A percentile compares a stretch with the other conserved stretches of the same genome.
These are phyloP conservation scores for Geranomyces variabilis DNA, from an alignment of 192 early-diverging fungal species.

Conservation along the genomic window DNA sequence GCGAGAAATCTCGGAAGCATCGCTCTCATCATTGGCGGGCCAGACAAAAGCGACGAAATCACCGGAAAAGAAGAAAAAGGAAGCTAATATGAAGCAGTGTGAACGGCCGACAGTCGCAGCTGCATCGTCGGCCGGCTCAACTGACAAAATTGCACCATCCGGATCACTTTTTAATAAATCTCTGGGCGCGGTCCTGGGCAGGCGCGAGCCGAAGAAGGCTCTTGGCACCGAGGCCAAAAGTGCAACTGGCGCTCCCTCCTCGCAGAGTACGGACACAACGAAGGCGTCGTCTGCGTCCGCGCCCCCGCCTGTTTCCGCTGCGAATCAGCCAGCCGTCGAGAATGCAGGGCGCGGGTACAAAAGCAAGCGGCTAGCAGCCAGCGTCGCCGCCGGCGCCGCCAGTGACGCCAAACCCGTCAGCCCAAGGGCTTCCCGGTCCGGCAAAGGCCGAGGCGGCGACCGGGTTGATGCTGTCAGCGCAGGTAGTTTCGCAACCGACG, in stretches of 20 bases:
- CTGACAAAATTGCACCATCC: constrained; percentile 16
- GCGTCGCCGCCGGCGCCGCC: neutral
- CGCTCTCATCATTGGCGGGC: too few relatives aligned
- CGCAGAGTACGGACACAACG: neutral
- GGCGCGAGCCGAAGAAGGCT: constrained; percentile 10
- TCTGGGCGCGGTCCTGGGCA: constrained; percentile 23
- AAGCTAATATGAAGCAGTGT: neutral
- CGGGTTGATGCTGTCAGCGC: neutral
- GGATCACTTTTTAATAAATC: constrained; percentile 28
- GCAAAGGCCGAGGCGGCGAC: neutral
- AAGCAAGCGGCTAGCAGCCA: constrained; percentile 19
- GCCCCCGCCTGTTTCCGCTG: neutral
- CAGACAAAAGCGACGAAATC: neutral
- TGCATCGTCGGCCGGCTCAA: too few relatives aligned
- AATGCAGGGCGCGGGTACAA: constrained; percentile 27
- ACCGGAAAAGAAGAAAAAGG: neutral
- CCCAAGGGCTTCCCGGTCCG: neutral
- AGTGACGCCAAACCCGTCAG: neutral
- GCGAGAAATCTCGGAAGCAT: neutral
- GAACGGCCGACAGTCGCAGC: too few relatives aligned
- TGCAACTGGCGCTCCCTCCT: neutral
- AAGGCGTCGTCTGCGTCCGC: too few relatives aligned
- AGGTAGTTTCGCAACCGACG: neutral
- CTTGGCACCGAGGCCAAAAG: neutral
- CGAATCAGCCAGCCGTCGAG: neutral